Percentiles rank a stretch among this genome's conserved stretches.
phyloP scores from a whole-genome alignment of 306 rosid genomes.

The Dalbergia cultrata region DNA sequence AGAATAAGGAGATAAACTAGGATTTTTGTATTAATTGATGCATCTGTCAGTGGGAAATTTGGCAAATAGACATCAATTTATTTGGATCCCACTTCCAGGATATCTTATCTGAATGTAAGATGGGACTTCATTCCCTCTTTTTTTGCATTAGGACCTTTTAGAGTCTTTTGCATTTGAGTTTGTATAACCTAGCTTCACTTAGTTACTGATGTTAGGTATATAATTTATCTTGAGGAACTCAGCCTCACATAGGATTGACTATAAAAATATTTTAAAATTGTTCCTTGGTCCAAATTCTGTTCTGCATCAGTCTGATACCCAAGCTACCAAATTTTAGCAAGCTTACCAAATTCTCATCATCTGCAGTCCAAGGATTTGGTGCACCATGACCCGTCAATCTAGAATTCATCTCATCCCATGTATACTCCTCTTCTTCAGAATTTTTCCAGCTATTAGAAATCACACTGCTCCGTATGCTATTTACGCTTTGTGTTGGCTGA shows the following conservation, averaged over 20 bases:
- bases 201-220: neutral
- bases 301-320: constrained; percentile 1
- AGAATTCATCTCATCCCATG: constrained; percentile 83
- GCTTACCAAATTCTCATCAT: constrained; percentile 81
- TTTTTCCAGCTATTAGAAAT: constrained; percentile 81
- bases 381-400: constrained; percentile 57
- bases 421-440: constrained; percentile 92
- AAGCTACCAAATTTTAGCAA: constrained; percentile 29
- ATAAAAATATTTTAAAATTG: neutral
- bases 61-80: neutral
- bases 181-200: neutral
- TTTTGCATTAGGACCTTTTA: neutral
- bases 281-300: neutral
- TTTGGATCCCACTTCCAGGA: neutral
- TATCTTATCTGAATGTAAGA: neutral
- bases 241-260: neutral
- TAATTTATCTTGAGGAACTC: neutral
- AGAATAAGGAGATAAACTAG: neutral
- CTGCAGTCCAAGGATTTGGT: constrained; percentile 61
- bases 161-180: neutral
- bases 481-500: constrained; percentile 55
- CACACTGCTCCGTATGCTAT: constrained; percentile 51
- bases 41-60: constrained; percentile 6
- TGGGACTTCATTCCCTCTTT: neutral
- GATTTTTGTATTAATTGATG: neutral